Conservation (phyloP, 2,329 filamentous ascomycete genomes). For the Cryphonectria radicalis region DNA sequence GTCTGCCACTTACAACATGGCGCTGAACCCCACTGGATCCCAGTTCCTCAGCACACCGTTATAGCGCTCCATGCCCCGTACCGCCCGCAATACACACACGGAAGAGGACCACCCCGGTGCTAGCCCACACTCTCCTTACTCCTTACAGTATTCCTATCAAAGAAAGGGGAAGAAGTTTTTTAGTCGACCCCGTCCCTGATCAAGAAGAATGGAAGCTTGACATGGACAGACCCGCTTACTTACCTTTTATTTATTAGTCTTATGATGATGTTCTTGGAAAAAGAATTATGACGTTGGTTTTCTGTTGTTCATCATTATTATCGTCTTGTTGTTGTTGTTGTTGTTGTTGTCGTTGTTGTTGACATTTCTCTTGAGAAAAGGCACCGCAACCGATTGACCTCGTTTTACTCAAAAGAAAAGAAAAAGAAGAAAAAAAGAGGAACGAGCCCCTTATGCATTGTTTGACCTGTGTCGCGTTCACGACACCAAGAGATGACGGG, state of each 20-base stretch:
- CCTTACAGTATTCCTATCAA: neutral
- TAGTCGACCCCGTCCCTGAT: neutral
- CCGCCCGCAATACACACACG: neutral
- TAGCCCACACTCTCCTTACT: neutral
- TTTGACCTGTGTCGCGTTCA: neutral
- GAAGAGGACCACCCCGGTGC: neutral
- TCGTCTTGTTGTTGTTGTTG: neutral
- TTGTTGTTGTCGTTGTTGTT: neutral
- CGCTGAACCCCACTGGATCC: neutral
- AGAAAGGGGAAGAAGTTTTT: neutral
- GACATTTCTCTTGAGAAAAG: neutral
- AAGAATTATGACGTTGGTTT: neutral
- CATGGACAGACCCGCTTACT: neutral
- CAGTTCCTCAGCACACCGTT: neutral
- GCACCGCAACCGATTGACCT: neutral
- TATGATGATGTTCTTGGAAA: neutral
- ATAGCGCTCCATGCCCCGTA: neutral
- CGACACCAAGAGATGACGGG: constrained; percentile 17
- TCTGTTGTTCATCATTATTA: neutral
- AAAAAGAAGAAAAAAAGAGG: too few relatives aligned
- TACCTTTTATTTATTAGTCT: neutral
- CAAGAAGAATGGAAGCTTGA: neutral
- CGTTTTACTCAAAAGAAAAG: too few relatives aligned
- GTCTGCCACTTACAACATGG: neutral
- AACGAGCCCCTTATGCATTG: constrained; percentile 3